A percentile compares a stretch with the other conserved stretches of the same genome.
These are phyloP conservation scores for Xylaria hypoxylon DNA, from an alignment of 2,329 filamentous ascomycete species.

Conservation along the genomic window DNA sequence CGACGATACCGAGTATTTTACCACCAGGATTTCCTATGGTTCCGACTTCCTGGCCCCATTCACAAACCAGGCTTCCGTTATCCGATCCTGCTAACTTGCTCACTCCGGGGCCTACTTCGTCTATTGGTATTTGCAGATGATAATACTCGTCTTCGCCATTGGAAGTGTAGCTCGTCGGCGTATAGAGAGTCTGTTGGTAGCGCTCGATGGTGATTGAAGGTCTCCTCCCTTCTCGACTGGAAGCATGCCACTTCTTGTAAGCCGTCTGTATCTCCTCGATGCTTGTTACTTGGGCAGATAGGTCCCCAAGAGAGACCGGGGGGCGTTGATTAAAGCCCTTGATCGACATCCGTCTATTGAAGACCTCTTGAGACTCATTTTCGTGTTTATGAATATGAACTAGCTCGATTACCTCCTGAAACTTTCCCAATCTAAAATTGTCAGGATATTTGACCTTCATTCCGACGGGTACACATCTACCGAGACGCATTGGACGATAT, in stretches of 20 bases:
- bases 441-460: conserved; percentile 8
- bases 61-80: conserved; percentile 4
- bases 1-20: conserved; percentile 11
- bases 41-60: background rate
- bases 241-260: background rate
- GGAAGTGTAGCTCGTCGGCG: background rate
- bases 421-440: background rate
- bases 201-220: conserved; percentile 1
- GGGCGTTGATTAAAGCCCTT: background rate
- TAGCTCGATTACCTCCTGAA: background rate
- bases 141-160: background rate
- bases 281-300: background rate
- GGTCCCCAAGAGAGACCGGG: background rate
- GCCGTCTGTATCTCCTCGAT: background rate
- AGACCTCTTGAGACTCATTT: conserved; percentile 7
- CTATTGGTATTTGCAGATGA: background rate
- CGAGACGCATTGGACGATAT: conserved; percentile 12
- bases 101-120: background rate
- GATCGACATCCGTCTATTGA: background rate
- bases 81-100: background rate
- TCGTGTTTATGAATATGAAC: conserved; percentile 13
- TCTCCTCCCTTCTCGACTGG: background rate
- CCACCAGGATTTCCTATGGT: background rate
- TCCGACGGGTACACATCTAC: conserved; percentile 12
- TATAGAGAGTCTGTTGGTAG: background rate